Evolutionary conservation across 78 protist species (phyloP).

Genomic region (Pelomyxa schiedti): DNA sequence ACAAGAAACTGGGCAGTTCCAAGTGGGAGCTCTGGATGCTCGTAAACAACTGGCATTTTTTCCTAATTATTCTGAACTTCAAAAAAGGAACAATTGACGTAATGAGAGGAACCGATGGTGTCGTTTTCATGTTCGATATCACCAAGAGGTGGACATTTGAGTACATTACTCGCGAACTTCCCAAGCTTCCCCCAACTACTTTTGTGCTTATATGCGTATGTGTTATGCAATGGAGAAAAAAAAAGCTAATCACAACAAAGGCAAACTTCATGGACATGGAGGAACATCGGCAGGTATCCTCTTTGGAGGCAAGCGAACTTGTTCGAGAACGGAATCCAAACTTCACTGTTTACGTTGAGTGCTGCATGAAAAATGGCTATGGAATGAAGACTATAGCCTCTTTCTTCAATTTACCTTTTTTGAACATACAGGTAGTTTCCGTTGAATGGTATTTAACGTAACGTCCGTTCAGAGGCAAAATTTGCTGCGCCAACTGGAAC

Average conservation of each 20-base stretch:
- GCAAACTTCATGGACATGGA: background rate
- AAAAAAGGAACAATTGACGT: background rate
- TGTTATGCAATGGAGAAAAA: background rate
- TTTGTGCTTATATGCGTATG: background rate
- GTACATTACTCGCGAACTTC: background rate
- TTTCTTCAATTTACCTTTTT: slow-evolving; percentile 1
- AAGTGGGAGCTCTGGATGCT: too few relatives aligned
- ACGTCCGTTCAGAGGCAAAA: background rate
- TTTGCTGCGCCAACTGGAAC: background rate
- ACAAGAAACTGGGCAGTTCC: background rate
- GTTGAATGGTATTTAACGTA: background rate
- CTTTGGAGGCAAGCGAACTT: background rate
- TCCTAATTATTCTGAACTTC: too few relatives aligned
- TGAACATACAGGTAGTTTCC: background rate
- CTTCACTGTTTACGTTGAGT: background rate
- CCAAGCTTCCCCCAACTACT: background rate
- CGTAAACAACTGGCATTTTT: too few relatives aligned
- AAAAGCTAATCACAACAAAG: background rate
- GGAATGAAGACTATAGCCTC: background rate
- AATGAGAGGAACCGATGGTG: background rate
- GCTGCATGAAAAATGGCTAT: background rate
- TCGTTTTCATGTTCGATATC: background rate
- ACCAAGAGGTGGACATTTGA: background rate
- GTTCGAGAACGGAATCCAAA: background rate
- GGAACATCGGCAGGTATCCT: background rate